Evolutionary conservation across 1,284 basidiomycete genomes (phyloP), one percentile per base, ranked within the genome.

Genomic region (Moesziomyces sp.): DNA sequence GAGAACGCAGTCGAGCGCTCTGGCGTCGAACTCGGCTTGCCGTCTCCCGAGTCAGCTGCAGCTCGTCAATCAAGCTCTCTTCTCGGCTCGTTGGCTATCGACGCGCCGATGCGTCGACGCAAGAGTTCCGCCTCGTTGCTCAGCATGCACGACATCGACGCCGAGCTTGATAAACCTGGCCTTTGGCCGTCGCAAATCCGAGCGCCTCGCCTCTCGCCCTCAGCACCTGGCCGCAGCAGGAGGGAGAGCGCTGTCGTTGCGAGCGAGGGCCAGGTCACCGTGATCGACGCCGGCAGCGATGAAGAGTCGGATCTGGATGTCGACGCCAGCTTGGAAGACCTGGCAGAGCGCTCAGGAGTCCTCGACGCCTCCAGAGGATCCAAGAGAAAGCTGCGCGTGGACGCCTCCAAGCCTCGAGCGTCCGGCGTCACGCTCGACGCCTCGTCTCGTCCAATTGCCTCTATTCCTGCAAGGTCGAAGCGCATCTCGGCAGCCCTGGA

Each of bases 31-130:
- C 11, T 46, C 19, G 28, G 42, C 23, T 50, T 18, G 35, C 14
- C 35, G 11, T n/a, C 34, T 8, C 13, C 26, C 6, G 19, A 34
- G 16, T 13, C 5, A 34, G 45, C n/a, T 14, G 14, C 34, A 5
- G 34, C 35, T 38, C 19, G 19, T 11, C 28, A 5, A 19, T 24
- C 34, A 34, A 7, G 18, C 19, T 9, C 47, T 6, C 10, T 5
- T 5, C 62, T 57, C 14, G 79, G 78, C 3, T 86, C 80, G 34
- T 90, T 90, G 80, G 61, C 87, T 7, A 89, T 88, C 3, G 63
- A 62, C 19, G 76, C 73, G 21, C 55, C 52, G 73, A 73, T 48
- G 45, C 55, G 43, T 38, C 61, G 58, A 24, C 54, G 62, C 40
- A 56, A 42, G 46, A 69, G 59, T 19, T 40, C 45, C 11, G 60